Evolutionary conservation across 495 filamentous ascomycete species (phyloP).

Genomic region (Parathielavia hyrcaniae): DNA sequence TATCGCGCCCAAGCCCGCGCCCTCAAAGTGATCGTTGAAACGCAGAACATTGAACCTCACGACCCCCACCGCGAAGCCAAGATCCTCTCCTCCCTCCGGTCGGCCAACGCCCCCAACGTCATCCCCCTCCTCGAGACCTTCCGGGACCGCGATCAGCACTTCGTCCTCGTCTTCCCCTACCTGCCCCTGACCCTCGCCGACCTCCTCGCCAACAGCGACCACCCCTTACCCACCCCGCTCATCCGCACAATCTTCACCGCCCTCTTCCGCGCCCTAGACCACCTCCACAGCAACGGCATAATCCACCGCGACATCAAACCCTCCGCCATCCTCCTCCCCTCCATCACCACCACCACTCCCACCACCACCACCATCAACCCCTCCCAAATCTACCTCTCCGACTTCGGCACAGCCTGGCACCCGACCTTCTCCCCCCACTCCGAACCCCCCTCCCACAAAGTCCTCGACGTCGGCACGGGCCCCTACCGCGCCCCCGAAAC

Average conservation of each 20-base stretch:
- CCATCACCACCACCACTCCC: slow-evolving; percentile 25
- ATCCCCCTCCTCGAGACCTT: slow-evolving; percentile 68
- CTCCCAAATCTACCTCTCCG: slow-evolving; percentile 72
- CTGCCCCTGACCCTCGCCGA: slow-evolving; percentile 62
- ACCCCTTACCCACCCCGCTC: neutral
- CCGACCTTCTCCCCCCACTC: slow-evolving; percentile 48
- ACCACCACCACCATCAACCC: slow-evolving; percentile 15
- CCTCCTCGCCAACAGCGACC: slow-evolving; percentile 5
- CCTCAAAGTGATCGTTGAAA: slow-evolving; percentile 81
- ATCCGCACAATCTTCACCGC: slow-evolving; percentile 48
- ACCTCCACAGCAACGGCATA: slow-evolving; percentile 66
- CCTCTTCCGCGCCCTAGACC: slow-evolving; percentile 64
- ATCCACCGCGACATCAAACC: slow-evolving; percentile 95
- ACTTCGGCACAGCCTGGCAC: slow-evolving; percentile 90
- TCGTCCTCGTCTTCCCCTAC: slow-evolving; percentile 81
- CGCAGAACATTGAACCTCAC: slow-evolving; percentile 68
- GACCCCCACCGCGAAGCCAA: slow-evolving; percentile 69
- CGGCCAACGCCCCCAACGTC: slow-evolving; percentile 32
- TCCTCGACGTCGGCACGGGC: slow-evolving; percentile 89
- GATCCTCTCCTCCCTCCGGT: slow-evolving; percentile 53
- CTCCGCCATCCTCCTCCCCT: slow-evolving; percentile 72
- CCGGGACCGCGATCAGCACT: slow-evolving; percentile 58
- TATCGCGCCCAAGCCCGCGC: slow-evolving; percentile 59
- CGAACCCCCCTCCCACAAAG: slow-evolving; percentile 64
- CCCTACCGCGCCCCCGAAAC: slow-evolving; percentile 86